phyloP scores from a whole-genome alignment of 176 grass and related monocot species.

The Areca catechu region DNA sequence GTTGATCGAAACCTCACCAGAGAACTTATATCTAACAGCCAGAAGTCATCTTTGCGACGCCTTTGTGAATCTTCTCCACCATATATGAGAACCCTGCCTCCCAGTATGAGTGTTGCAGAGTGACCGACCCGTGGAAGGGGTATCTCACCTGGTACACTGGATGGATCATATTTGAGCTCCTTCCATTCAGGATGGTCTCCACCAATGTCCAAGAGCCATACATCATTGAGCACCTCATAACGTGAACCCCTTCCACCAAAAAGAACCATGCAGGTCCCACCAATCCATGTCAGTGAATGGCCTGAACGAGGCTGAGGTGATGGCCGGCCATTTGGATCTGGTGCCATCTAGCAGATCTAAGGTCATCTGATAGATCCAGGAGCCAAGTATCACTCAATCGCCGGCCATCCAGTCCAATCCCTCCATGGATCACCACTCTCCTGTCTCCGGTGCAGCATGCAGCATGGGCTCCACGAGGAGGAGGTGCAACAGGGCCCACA shows the following conservation, averaged over 20 bases:
- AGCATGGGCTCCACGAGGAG: conserved; percentile 78
- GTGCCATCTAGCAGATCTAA: conserved; percentile 58
- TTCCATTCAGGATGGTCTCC: conserved; percentile 52
- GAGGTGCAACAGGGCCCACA: conserved; percentile 44
- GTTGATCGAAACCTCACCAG: conserved; percentile 38
- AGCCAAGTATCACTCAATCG: conserved; percentile 83
- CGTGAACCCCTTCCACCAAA: conserved; percentile 84
- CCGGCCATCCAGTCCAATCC: conserved; percentile 56
- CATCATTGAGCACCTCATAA: conserved; percentile 86
- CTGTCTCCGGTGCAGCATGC: conserved; percentile 64
- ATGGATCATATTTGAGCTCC: conserved; percentile 54
- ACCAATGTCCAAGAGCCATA: conserved; percentile 67
- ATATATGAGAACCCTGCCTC: conserved; percentile 77
- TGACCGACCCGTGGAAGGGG: conserved; percentile 76
- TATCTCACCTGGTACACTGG: conserved; percentile 51
- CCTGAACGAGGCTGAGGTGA: conserved; percentile 69
- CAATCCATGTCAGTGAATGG: conserved; percentile 79
- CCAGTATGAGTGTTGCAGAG: conserved; percentile 57
- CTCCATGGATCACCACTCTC: conserved; percentile 65
- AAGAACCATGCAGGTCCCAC: conserved; percentile 48
- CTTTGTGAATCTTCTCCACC: conserved; percentile 84
- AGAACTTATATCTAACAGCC: conserved; percentile 59
- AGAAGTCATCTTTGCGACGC: conserved; percentile 73
- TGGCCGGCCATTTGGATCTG: conserved; percentile 33
- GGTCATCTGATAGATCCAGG: conserved; percentile 65